These are phyloP conservation scores for Heimioporus sp. DNA, from an alignment of 768 basidiomycete species.

Conservation along the genomic window DNA sequence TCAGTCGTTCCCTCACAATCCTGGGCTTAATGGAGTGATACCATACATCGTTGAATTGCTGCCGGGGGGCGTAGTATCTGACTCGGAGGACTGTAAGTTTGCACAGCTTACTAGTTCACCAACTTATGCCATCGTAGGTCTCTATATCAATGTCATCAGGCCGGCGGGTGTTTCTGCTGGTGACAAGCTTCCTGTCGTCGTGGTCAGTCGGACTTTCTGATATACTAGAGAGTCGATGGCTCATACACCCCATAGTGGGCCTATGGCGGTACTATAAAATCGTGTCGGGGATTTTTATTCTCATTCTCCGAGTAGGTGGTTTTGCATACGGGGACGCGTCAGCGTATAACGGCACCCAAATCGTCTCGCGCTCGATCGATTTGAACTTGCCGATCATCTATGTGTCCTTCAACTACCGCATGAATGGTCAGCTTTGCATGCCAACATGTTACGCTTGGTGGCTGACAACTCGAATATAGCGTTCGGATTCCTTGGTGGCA, in stretches of 20 bases:
- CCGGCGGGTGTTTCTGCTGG: conserved; percentile 12
- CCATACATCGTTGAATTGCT: conserved; percentile 3
- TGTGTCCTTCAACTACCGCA: conserved; percentile 20
- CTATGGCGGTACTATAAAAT: conserved; percentile 7
- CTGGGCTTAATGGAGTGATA: not conserved
- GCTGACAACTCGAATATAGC: conserved; percentile 6
- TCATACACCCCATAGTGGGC: not conserved
- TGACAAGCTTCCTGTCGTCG: conserved; percentile 20
- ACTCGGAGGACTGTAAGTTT: conserved; percentile 19
- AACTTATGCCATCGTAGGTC: conserved; percentile 14
- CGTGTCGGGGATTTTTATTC: not conserved
- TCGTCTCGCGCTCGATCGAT: conserved; percentile 18
- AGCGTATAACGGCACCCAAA: conserved; percentile 14
- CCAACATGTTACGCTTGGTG: not conserved
- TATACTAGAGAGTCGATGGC: not conserved
- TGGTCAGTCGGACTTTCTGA: conserved; percentile 7
- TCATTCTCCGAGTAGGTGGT: conserved; percentile 2
- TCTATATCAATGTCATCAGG: conserved; percentile 22
- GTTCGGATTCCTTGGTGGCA: conserved; percentile 29
- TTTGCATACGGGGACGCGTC: conserved; percentile 15
- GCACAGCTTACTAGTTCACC: not conserved
- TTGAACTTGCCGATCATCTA: conserved; percentile 18
- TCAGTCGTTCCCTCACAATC: not conserved
- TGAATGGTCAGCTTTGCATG: conserved; percentile 15
- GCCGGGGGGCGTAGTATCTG: not conserved